phyloP scores from a whole-genome alignment of 2,329 filamentous ascomycete species.

The Alternaria ethzedia region DNA sequence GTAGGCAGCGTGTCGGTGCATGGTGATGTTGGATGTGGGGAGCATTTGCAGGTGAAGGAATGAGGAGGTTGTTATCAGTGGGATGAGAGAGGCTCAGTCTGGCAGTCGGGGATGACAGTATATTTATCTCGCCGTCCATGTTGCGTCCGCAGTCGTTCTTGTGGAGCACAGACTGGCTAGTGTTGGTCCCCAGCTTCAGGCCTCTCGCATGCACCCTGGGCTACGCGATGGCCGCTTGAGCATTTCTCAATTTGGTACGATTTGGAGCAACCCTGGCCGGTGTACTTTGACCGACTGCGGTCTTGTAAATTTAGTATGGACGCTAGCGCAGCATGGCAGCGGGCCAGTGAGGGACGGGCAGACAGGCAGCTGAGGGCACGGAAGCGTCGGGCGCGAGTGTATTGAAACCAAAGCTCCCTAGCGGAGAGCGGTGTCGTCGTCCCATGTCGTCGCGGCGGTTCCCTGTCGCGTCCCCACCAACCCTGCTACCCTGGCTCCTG shows the following conservation, averaged over 20 bases:
- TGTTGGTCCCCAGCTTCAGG: slow-evolving; percentile 40
- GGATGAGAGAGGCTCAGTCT: slow-evolving; percentile 33
- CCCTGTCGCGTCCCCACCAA: slow-evolving; percentile 12
- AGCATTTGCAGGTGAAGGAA: slow-evolving; percentile 32
- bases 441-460: slow-evolving; percentile 14
- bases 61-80: slow-evolving; percentile 15
- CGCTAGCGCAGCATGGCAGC: slow-evolving; percentile 35
- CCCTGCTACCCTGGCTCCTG: slow-evolving; percentile 18
- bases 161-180: slow-evolving; percentile 37
- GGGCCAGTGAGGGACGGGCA: slow-evolving; percentile 34
- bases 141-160: slow-evolving; percentile 34
- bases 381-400: slow-evolving; percentile 28
- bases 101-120: slow-evolving; percentile 32
- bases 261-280: slow-evolving; percentile 28
- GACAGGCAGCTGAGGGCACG: slow-evolving; percentile 27
- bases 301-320: slow-evolving; percentile 39
- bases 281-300: slow-evolving; percentile 38
- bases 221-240: slow-evolving; percentile 30
- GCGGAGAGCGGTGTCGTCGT: slow-evolving; percentile 32
- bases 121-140: slow-evolving; percentile 39
- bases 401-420: slow-evolving; percentile 29
- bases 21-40: slow-evolving; percentile 32
- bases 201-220: slow-evolving; percentile 34
- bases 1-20: slow-evolving; percentile 55
- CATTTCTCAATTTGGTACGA: slow-evolving; percentile 33